Evolutionary conservation across 306 rosid species (phyloP), one percentile per base, ranked within the genome.

Genomic region (Trifolium subterraneum): DNA sequence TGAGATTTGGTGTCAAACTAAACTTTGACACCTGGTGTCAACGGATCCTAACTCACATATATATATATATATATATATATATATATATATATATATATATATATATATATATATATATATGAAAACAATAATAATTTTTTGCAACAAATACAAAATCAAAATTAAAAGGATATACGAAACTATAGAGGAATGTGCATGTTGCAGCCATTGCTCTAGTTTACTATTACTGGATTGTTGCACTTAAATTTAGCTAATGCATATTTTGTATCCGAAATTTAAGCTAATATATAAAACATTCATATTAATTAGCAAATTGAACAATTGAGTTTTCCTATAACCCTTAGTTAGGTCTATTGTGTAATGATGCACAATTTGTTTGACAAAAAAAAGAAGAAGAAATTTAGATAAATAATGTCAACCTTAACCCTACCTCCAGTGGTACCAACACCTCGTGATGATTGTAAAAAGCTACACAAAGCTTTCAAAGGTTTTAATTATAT

Each of bases 401-500:
- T 36, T 36, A 70, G 19, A 64, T 29, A 25, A 62, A 20, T 22
- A 23, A 86, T 89, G 98, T 70, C 93, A 72, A 86, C 93, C 15
- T 35, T 93, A 71, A 82, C 70, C 5, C 8, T 85, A 8, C 90
- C 93, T 11, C 93, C 93, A 0, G 50, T 41, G 20, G 25, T 58
- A 12, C 56, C 77, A 9, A 72, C 92, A 1, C 87, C 89, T 20
- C 86, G 95, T 0, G 93, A 93, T 7, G 97, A 89, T 59, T 93
- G 87, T 66, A 6, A 16, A 8, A 79, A 71, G 58, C 83, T 90
- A 1, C 77, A 84, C 79, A 86, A 84, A 74, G 98, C 98, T 70
- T 90, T 90, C 75, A 88, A 90, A 82, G 96, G 96, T 88, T 70
- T 14, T 35, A 39, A 14, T 52, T 73, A 0, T 18, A 18, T 20